phyloP scores from a whole-genome alignment of 805 yeast genomes.

The Wickerhamomyces xylosicus region DNA sequence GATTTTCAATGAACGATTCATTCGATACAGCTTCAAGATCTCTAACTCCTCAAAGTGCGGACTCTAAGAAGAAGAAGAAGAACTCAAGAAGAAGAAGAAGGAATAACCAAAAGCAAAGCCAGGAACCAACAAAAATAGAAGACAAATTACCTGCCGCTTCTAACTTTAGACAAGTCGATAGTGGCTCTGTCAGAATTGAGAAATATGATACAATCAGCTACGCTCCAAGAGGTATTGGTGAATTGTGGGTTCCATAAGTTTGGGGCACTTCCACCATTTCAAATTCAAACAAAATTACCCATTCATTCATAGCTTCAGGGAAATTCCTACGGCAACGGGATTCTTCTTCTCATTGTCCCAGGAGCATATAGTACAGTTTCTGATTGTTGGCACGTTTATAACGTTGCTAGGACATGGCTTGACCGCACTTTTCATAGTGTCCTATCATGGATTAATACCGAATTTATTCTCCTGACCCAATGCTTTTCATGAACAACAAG shows the following conservation, averaged over 20 bases:
- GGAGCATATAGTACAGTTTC: no score
- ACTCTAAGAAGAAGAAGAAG: neutral
- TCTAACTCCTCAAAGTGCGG: neutral
- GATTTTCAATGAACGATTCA: neutral
- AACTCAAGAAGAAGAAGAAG: constrained; percentile 1
- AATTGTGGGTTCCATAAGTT: constrained; percentile 43
- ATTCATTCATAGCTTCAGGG: neutral
- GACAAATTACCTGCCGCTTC: neutral
- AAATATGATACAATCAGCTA: constrained; percentile 38
- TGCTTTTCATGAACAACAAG: no score
- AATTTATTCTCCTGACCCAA: no score
- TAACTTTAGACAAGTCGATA: neutral
- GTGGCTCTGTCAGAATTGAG: constrained; percentile 22
- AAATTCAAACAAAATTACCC: neutral
- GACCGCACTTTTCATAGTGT: no score
- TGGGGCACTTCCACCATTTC: neutral
- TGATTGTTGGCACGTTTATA: no score
- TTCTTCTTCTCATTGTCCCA: no score
- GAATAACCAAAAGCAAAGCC: neutral
- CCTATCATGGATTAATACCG: no score
- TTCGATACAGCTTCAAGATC: constrained; percentile 4
- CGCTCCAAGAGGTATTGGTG: constrained; percentile 54
- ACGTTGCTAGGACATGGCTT: no score
- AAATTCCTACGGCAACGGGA: no score
- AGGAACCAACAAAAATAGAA: constrained; percentile 1